Base-by-base conservation (phyloP, 768 basidiomycete genomes). In the Leccinellum rugosiceps region DNA sequence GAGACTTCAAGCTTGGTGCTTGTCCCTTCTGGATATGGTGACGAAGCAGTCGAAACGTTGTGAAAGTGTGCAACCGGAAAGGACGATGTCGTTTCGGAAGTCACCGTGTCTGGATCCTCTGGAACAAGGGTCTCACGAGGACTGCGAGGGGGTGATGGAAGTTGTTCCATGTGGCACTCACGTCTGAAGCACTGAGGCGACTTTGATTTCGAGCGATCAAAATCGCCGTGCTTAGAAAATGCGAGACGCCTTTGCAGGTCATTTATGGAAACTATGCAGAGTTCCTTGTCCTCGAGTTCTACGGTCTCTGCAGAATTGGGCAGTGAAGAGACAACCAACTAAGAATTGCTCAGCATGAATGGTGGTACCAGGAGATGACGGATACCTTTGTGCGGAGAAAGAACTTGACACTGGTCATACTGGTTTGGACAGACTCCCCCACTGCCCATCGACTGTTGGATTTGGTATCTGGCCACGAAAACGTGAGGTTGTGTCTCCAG, bases 371-470 rank as follows among this genome's bases (percentile, higher is more conserved):
- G 13, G 57, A 34, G 43, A 62, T 63, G 17, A n/a, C 1, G n/a
- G 46, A 62, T 55, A 90, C 86, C 81, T 88, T 89, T 62, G 86
- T 77, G 46, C 83, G 82, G 63, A 87, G 75, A 69, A 86, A 84
- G 70, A 90, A 94, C 68, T 80, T 81, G 53, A 91, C 81, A 52
- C 81, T 79, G 14, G 81, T 84, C 62, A 87, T 70, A 51, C 82
- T 77, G 43, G 86, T 86, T 60, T 80, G 76, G 62, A 90, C 81
- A 26, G 88, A 87, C 76, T 92, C 90, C 11, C 91, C 91, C 56
- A 88, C 80, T 9, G 89, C 81, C 88, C 91, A 93, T 19, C 87
- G 83, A 64, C 81, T 84, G 57, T 80, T 80, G 3, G 86, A 82
- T 65, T 85, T 87, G 53, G 80, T 72, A 34, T 82, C 79, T 14